A percentile compares a stretch with the other conserved stretches of the same genome.
Conservation (phyloP, 2,329 filamentous ascomycete genomes). For the Claviceps monticola region DNA sequence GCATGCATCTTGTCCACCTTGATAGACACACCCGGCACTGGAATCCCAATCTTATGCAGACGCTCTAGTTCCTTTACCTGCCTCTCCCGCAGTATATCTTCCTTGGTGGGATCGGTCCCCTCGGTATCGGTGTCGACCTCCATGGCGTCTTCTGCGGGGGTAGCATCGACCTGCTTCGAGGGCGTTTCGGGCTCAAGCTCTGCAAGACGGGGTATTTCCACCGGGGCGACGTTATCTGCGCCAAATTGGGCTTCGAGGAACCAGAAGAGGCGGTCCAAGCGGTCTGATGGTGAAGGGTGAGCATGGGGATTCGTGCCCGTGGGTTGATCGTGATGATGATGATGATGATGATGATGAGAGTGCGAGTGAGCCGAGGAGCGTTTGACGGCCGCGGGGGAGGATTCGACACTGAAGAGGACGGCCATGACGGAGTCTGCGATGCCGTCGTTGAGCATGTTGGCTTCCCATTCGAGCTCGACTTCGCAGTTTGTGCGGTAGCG, state of each 20-base stretch:
- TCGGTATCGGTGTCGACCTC: not conserved
- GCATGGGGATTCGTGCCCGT: constrained; percentile 53
- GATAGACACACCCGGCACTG: constrained; percentile 79
- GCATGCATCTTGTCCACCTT: constrained; percentile 78
- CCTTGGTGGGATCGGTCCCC: not conserved
- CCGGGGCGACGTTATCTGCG: constrained; percentile 63
- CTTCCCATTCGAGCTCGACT: constrained; percentile 91
- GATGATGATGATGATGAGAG: constrained; percentile 6
- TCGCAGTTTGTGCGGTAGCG: constrained; percentile 63
- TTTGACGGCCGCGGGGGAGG: constrained; percentile 86
- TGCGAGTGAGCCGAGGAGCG: constrained; percentile 31
- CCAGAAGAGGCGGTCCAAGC: constrained; percentile 76
- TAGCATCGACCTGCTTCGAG: not conserved
- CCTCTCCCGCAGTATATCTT: constrained; percentile 1
- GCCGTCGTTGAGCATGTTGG: constrained; percentile 92
- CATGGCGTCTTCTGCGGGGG: not conserved
- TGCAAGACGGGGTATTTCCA: constrained; percentile 38
- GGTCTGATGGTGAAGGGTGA: constrained; percentile 56
- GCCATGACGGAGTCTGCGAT: constrained; percentile 97
- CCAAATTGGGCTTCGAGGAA: constrained; percentile 97
- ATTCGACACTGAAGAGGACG: constrained; percentile 82
- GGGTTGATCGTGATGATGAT: constrained; percentile 20
- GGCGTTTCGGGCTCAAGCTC: not conserved
- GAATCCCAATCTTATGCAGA: constrained; percentile 72
- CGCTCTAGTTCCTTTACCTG: constrained; percentile 60